Evolutionary conservation across 495 filamentous ascomycete genomes (phyloP).

Genomic region (Chaetomium cochliodes): DNA sequence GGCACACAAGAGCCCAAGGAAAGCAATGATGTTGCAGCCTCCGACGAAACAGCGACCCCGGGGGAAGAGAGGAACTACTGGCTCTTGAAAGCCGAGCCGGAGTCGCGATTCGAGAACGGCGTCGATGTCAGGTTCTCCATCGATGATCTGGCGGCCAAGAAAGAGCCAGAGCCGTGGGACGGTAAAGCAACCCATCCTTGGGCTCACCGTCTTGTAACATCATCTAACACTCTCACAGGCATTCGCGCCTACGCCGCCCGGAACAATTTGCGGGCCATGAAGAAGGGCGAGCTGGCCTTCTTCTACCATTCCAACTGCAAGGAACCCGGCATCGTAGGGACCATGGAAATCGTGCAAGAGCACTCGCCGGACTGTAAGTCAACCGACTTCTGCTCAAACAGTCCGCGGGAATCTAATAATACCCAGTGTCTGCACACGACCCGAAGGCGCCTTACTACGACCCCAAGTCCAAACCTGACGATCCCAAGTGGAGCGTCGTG

Average conservation of each 20-base stretch:
- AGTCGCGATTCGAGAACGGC: slow-evolving; percentile 80
- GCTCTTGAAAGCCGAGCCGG: slow-evolving; percentile 95
- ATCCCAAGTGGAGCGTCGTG: slow-evolving; percentile 85
- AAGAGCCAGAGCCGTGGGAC: slow-evolving; percentile 83
- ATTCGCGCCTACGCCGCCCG: slow-evolving; percentile 59
- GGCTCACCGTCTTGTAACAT: background rate
- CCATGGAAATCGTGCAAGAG: slow-evolving; percentile 87
- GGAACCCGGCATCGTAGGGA: slow-evolving; percentile 83
- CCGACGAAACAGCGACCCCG: background rate
- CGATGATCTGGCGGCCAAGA: slow-evolving; percentile 73
- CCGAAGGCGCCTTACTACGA: slow-evolving; percentile 79
- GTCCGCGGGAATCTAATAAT: background rate
- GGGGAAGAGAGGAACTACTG: slow-evolving; percentile 59
- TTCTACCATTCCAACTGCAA: slow-evolving; percentile 99
- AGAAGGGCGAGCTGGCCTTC: slow-evolving; percentile 85
- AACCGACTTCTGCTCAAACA: background rate
- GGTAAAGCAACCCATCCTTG: slow-evolving; percentile 47
- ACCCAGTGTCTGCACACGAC: slow-evolving; percentile 75
- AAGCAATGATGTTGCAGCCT: background rate
- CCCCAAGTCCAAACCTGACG: slow-evolving; percentile 64
- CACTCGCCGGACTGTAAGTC: slow-evolving; percentile 71
- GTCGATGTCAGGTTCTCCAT: slow-evolving; percentile 91
- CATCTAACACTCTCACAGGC: slow-evolving; percentile 31
- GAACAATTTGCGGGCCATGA: slow-evolving; percentile 89
- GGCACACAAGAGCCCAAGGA: no score